A percentile compares a stretch with the other conserved stretches of the same genome.
These are phyloP conservation scores for Aegilops sharonensis DNA, from an alignment of 176 grass and related monocot species.

Conservation along the genomic window DNA sequence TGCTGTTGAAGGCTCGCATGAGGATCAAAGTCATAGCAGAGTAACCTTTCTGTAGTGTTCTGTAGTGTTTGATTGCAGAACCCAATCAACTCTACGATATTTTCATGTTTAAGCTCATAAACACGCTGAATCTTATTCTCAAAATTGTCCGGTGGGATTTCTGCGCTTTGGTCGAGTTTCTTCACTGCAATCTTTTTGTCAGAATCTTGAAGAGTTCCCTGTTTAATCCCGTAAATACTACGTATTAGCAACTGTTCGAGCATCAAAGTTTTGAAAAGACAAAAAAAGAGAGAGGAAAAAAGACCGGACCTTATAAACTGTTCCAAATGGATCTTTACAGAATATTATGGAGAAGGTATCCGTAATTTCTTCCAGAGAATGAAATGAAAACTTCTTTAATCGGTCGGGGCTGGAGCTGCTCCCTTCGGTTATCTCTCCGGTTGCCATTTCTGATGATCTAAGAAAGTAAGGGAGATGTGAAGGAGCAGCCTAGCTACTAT, in stretches of 20 bases:
- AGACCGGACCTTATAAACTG: conserved; percentile 24
- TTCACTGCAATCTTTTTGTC: conserved; percentile 20
- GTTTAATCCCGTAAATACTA: neutral
- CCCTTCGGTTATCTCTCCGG: neutral
- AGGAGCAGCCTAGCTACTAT: neutral
- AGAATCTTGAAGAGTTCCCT: conserved; percentile 1
- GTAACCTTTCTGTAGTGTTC: neutral
- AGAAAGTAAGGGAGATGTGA: neutral
- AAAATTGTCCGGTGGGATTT: neutral
- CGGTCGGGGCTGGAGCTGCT: neutral
- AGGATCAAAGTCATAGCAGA: conserved; percentile 22
- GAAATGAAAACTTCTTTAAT: neutral
- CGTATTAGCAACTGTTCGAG: neutral
- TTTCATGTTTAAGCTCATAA: neutral
- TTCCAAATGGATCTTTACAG: conserved; percentile 14
- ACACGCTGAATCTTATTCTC: neutral
- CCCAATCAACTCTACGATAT: conserved; percentile 24
- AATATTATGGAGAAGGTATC: neutral
- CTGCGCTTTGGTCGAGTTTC: neutral
- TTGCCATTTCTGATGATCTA: neutral
- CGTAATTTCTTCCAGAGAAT: neutral
- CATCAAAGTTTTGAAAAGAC: neutral
- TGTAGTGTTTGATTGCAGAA: conserved; percentile 13
- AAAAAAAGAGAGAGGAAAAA: neutral
- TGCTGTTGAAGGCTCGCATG: conserved; percentile 7